Evolutionary conservation across 495 filamentous ascomycete genomes (phyloP), one percentile per base, ranked within the genome.

Genomic region (Penicillium pulvis): DNA sequence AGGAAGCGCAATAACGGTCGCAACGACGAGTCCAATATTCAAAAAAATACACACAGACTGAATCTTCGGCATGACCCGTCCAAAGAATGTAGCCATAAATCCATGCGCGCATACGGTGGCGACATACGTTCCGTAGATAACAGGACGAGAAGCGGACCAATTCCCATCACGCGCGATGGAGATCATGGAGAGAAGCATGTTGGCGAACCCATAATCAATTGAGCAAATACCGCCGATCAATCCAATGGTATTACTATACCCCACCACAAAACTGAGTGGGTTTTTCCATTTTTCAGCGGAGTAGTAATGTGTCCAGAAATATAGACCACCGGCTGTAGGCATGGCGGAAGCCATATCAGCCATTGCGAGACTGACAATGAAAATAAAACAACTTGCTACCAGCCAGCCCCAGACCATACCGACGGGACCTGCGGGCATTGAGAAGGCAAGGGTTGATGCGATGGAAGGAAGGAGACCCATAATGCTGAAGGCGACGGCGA

Each of bases 391-490:
- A 48, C 53, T 55, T 6, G 53, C 53, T 61, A 81, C 20, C 14
- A 47, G 44, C 44, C 44, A 47, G 44, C 44, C 81, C 87, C 87
- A 90, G 60, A 88, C 84, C 80, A 90, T 87, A 7, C 86, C 87
- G 2, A 80, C 85, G 0, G 87, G 87, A 1, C 87, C 87, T 30
- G 87, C 83, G 6, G 87, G 85, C 49, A 89, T 76, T 1, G 83
- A 86, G 60, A 87, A 90, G 3, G 83, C 66, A 23, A 90, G 70
- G 0, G 85, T 88, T 12, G 81, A 82, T 4, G 87, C 85, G 60
- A 90, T 89, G 3, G 86, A 89, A 0, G 86, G 86, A n/a, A 90
- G 71, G 10, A 90, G 72, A 9, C 86, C 86, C 85, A 90, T 90
- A 56, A 90, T 90, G 61, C 80, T 84, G 61, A 90, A 90, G 0